Evolutionary conservation across 225 moss, liverwort and hornwort species (phyloP), one percentile per base, ranked within the genome.

Genomic region (Takakia lepidozioides): DNA sequence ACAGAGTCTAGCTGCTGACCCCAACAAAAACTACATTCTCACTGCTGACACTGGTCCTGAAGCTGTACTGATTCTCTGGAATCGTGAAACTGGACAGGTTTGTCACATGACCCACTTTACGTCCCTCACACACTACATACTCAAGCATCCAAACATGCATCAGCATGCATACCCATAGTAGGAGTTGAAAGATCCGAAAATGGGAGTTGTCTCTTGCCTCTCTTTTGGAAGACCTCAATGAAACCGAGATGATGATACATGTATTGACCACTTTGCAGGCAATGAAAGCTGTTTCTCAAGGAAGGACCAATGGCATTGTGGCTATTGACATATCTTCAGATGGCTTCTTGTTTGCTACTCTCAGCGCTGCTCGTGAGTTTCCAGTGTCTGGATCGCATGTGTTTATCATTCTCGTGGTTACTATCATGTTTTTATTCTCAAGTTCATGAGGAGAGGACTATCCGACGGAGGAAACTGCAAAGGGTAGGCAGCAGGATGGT

Each of bases 61-160:
- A 15, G 80, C 80, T 50, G 52, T 69, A 35, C 63, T 80, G 17
- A 80, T 80, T 17, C 65, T 74, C 62, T 80, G 80, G 80, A 70
- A 74, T 32, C 59, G 55, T 5, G 30, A 14, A 14, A 58, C 70
- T 26, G 80, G 66, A 20, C 66, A 80, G 74, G 80, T 80, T 35
- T 19, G 27, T 29, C n/a, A 9, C 32, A 34, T 34, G n/a, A n/a
- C n/a, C n/a, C n/a, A n/a, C n/a, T n/a, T n/a, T n/a, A n/a, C n/a
- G n/a, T n/a, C n/a, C n/a, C n/a, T n/a, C n/a, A n/a, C n/a, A n/a
- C n/a, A n/a, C n/a, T n/a, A n/a, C n/a, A n/a, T n/a, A n/a, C n/a
- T 34, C 32, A 34, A 34, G 11, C 11, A 34, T 34, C 32, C 32
- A 5, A 5, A 34, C 32, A 34, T 5, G 32, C 5, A 34, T 34